Evolutionary conservation across 2,329 filamentous ascomycete genomes (phyloP), one percentile per base, ranked within the genome.

Genomic region (Stemphylium vesicarium): DNA sequence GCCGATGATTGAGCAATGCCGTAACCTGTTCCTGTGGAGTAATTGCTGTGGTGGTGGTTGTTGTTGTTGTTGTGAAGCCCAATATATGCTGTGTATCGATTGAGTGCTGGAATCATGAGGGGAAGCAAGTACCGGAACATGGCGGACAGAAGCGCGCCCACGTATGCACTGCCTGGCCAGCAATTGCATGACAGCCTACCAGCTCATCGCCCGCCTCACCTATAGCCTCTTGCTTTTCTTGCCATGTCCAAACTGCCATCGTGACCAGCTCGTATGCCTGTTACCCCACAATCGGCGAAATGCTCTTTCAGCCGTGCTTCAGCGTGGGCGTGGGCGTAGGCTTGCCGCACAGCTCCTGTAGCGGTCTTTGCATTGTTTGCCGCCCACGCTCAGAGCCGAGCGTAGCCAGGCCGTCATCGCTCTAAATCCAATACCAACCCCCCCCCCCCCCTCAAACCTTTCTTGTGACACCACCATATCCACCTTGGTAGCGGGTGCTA

Each of bases 351-450:
- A 50, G 40, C 41, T 42, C 45, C 16, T 13, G 37, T 47, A 13
- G 45, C 40, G 29, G 45, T 58, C 53, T 51, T 41, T 60, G 49
- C 24, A 41, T 31, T 12, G 16, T 38, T 18, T 41, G 40, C 29
- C 38, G 32, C 50, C 38, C 44, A 53, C 44, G 50, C 50, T 32
- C 22, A 56, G 53, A 63, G 60, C 62, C 62, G 62, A 59, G 51
- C 43, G 49, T 63, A 65, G 36, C 62, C 62, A 62, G 50, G 51
- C 48, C 48, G 50, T 48, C 37, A 45, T 50, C 42, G 40, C 52
- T 48, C 50, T 53, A 41, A 43, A 36, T 39, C 18, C 49, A 44
- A 47, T 16, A n/a, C 48, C 57, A 38, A 52, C 33, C 31, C 12
- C 51, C 50, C 49, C 26, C 33, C 31, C 12, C 51, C 50, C 49